These are phyloP conservation scores for Hanseniaspora guilliermondii DNA, from an alignment of 805 yeast species.

Conservation along the genomic window DNA sequence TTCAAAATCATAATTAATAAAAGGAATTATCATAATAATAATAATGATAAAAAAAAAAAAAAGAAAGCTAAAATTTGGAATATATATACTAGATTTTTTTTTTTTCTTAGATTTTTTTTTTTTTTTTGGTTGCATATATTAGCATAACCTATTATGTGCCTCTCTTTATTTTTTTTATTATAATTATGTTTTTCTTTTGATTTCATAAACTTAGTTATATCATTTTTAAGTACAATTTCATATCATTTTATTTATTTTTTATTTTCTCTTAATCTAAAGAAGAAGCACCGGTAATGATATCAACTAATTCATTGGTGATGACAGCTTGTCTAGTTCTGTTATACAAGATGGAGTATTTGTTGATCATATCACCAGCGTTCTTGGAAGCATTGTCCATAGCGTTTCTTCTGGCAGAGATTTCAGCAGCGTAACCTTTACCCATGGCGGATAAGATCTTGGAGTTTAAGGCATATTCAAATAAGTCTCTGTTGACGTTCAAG, in stretches of 20 bases:
- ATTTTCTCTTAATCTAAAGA: conserved; percentile 61
- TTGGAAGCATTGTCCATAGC: conserved; percentile 99
- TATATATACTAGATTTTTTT: background rate
- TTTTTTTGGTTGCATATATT: background rate
- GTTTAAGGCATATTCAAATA: conserved; percentile 79
- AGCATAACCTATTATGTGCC: background rate
- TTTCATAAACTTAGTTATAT: background rate
- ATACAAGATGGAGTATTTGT: conserved; percentile 88
- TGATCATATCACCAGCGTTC: conserved; percentile 99
- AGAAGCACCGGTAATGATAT: conserved; percentile 99
- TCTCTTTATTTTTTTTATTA: background rate
- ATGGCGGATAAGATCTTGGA: conserved; percentile 80
- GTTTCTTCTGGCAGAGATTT: conserved; percentile 95
- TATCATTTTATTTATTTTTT: conserved; percentile 13
- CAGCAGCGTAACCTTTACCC: conserved; percentile 98
- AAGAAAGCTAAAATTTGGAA: background rate
- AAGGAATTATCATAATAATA: no score
- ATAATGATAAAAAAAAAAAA: no score
- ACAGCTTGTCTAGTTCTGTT: conserved; percentile 99
- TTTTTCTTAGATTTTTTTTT: background rate
- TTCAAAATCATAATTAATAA: no score
- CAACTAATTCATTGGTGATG: conserved; percentile 97
- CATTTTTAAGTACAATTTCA: background rate
- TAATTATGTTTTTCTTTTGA: background rate
- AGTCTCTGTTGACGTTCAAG: conserved; percentile 53